These are phyloP conservation scores for Talaromyces trachyspermus DNA, from an alignment of 495 filamentous ascomycete species.

Conservation along the genomic window DNA sequence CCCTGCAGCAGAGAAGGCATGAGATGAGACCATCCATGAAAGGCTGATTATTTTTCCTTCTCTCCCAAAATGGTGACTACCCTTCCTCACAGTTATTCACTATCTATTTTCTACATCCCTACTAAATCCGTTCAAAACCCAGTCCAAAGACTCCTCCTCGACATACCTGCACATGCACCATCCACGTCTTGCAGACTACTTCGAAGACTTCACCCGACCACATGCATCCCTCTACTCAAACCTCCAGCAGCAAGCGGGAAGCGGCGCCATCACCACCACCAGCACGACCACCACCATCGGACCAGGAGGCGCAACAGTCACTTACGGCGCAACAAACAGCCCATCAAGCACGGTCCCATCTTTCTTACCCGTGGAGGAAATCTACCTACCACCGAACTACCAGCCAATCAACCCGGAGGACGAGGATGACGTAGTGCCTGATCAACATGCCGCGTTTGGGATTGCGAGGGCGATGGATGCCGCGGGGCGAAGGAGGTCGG, in stretches of 20 bases:
- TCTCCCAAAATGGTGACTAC: too few relatives aligned
- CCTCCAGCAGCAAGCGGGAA: conserved; percentile 17
- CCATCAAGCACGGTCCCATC: conserved; percentile 29
- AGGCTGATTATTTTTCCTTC: too few relatives aligned
- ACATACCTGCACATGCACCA: conserved; percentile 84
- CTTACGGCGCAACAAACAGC: conserved; percentile 28
- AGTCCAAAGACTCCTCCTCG: conserved; percentile 86
- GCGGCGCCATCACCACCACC: conserved; percentile 10
- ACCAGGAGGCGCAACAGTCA: conserved; percentile 16
- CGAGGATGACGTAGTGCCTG: conserved; percentile 94
- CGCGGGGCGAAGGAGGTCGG: conserved; percentile 40
- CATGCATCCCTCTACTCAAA: conserved; percentile 23
- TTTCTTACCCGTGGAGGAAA: conserved; percentile 53
- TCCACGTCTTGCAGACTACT: conserved; percentile 76
- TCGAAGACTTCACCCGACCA: conserved; percentile 68
- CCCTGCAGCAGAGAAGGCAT: too few relatives aligned
- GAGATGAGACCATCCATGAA: too few relatives aligned
- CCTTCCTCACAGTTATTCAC: background rate
- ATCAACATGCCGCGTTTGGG: conserved; percentile 95
- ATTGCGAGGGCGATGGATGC: conserved; percentile 71
- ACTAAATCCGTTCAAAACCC: conserved; percentile 14
- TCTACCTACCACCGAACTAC: conserved; percentile 82
- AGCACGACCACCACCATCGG: conserved; percentile 15
- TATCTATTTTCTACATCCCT: conserved; percentile 1
- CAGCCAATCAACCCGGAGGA: conserved; percentile 95